Evolutionary conservation across 2,329 filamentous ascomycete genomes (phyloP).

Genomic region (Colletotrichum scovillei): DNA sequence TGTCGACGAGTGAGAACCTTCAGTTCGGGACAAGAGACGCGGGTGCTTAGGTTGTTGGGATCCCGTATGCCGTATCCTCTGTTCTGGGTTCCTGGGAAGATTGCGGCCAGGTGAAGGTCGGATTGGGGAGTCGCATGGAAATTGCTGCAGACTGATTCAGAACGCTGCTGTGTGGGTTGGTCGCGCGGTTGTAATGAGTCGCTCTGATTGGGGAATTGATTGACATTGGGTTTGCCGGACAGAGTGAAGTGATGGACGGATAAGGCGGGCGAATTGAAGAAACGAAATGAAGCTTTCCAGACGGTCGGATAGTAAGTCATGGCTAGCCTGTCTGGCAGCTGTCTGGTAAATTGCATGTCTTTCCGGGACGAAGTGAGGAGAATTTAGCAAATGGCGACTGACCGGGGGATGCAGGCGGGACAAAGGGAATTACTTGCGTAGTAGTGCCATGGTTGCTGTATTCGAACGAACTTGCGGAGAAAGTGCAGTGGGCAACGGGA

Average conservation of each 20-base stretch:
- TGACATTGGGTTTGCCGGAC: constrained; percentile 24
- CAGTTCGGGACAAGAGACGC: neutral
- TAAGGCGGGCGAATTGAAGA: constrained; percentile 7
- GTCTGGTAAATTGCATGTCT: neutral
- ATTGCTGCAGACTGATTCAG: neutral
- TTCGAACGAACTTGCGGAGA: too few species aligned
- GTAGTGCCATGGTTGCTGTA: too few species aligned
- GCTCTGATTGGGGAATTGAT: constrained; percentile 28
- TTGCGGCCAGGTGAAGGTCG: neutral
- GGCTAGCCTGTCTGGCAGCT: constrained; percentile 6
- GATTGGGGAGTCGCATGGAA: neutral
- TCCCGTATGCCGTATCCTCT: neutral
- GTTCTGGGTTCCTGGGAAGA: neutral
- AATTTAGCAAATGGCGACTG: neutral
- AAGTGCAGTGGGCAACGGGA: neutral
- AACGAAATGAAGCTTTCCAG: constrained; percentile 26
- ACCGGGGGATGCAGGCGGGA: neutral
- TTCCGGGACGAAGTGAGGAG: neutral
- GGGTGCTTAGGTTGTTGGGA: neutral
- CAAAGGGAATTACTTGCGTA: too few species aligned
- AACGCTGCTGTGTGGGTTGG: constrained; percentile 1
- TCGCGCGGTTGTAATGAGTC: constrained; percentile 8
- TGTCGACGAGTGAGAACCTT: neutral
- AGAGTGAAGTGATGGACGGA: constrained; percentile 6
- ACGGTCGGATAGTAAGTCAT: constrained; percentile 9